Conservation (phyloP, 306 rosid species). For the Psophocarpus tetragonolobus region DNA sequence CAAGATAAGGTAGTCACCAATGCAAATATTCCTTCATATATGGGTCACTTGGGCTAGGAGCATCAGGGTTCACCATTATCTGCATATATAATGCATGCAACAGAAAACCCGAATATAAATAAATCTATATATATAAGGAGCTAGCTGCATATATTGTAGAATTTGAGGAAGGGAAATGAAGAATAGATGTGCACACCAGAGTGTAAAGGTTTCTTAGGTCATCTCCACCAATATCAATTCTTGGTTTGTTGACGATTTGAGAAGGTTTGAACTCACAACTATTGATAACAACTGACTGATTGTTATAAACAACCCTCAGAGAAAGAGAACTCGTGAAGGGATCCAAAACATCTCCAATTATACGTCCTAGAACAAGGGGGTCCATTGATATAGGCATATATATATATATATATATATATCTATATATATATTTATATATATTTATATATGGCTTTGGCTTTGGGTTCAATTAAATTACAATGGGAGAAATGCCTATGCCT, state of each 20-base stretch:
- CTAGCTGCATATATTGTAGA: background rate
- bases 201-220: constrained; percentile 7
- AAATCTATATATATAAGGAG: background rate
- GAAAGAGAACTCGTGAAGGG: constrained; percentile 17
- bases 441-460: too few relatives aligned
- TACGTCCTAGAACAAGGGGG: constrained; percentile 20
- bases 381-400: background rate
- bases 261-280: constrained; percentile 31
- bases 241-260: constrained; percentile 17
- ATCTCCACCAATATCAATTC: constrained; percentile 27
- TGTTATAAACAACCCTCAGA: background rate
- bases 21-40: constrained; percentile 23
- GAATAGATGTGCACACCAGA: background rate
- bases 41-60: constrained; percentile 38
- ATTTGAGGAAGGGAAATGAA: background rate
- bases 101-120: too few relatives aligned
- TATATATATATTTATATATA: too few relatives aligned
- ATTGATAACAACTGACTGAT: background rate
- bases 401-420: too few relatives aligned
- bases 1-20: background rate
- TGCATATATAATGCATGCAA: background rate
- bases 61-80: constrained; percentile 39
- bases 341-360: constrained; percentile 30
- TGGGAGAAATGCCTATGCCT: background rate
- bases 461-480: background rate